Evolutionary conservation across 208 protist species (phyloP).

Genomic region (Polymyxa betae): DNA sequence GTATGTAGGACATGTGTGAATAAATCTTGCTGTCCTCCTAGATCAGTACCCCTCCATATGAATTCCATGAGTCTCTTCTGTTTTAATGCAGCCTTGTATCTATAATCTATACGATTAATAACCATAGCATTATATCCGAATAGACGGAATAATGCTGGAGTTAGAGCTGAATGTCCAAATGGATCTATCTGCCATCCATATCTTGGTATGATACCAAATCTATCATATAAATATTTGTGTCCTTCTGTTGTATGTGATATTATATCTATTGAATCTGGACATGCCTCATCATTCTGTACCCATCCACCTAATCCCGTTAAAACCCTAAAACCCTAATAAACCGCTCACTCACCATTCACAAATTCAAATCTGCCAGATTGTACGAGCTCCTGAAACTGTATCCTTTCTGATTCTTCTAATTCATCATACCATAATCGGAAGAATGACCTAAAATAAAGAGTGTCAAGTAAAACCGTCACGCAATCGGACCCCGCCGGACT

Average conservation of each 20-base stretch:
- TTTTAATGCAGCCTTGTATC: conserved; percentile 65
- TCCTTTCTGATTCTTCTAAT: conserved; percentile 17
- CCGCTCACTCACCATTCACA: conserved; percentile 62
- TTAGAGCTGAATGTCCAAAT: conserved; percentile 72
- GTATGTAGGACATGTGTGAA: conserved; percentile 75
- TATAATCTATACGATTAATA: conserved; percentile 73
- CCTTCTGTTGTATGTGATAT: conserved; percentile 74
- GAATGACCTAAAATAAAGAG: conserved; percentile 60
- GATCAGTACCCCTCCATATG: conserved; percentile 70
- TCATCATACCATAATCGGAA: conserved; percentile 72
- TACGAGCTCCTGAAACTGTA: conserved; percentile 63
- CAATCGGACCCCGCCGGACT: background rate
- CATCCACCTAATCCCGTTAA: conserved; percentile 60
- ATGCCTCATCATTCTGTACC: conserved; percentile 76
- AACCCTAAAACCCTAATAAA: background rate
- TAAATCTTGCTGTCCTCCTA: conserved; percentile 60
- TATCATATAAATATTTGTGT: conserved; percentile 70
- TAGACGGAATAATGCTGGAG: conserved; percentile 65
- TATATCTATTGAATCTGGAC: conserved; percentile 60
- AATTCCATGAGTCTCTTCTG: conserved; percentile 71
- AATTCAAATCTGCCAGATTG: conserved; percentile 70
- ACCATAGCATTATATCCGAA: conserved; percentile 74
- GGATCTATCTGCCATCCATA: conserved; percentile 76
- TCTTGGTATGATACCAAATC: conserved; percentile 67
- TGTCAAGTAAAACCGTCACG: background rate